These are phyloP conservation scores for sunflower (Helianthus annuus) DNA, from an alignment of 129 eudicot species.

Conservation along the genomic window HanXRQr2.0-SUNRISE NC_035444.2:44454701-44455200, in stretches of 20 bases:
- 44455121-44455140: no score
- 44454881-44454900: slow-evolving; percentile 8
- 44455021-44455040: neutral
- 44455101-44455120: no score
- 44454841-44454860: slow-evolving; percentile 78
- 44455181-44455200: no score
- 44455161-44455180: no score
- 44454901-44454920: slow-evolving; percentile 30
- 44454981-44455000: neutral
- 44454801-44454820: slow-evolving; percentile 88
- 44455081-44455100: no score
- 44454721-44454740: slow-evolving; percentile 80
- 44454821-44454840: slow-evolving; percentile 93
- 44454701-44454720: slow-evolving; percentile 47
- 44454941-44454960: neutral
- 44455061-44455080: no score
- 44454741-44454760: slow-evolving; percentile 75
- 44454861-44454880: slow-evolving; percentile 76
- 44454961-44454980: neutral
- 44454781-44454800: slow-evolving; percentile 87
- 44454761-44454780: slow-evolving; percentile 90
- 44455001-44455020: slow-evolving; percentile 1
- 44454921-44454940: slow-evolving; percentile 19
- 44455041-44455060: neutral
- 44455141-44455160: no score